A percentile compares a stretch with the other conserved stretches of the same genome.
phyloP scores from a whole-genome alignment of 768 basidiomycete species.

The Termitomyces sp. region DNA sequence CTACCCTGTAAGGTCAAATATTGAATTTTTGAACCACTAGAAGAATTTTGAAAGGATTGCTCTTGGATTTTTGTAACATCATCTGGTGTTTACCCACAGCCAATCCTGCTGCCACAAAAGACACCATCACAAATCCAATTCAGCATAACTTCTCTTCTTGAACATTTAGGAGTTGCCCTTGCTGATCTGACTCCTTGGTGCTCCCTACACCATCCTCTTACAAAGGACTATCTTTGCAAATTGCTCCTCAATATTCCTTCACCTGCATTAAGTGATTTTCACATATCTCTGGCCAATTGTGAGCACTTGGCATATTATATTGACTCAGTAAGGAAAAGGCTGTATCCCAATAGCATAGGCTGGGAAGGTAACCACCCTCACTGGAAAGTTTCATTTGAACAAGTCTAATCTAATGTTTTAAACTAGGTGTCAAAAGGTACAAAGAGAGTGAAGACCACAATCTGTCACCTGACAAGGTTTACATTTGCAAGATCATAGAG shows the following conservation, averaged over 20 bases:
- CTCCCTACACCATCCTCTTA: slow-evolving; percentile 18
- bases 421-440: background rate
- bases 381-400: background rate
- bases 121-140: slow-evolving; percentile 14
- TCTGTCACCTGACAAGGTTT: background rate
- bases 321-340: background rate
- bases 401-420: background rate
- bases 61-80: slow-evolving; percentile 13
- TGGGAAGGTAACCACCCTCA: background rate
- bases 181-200: slow-evolving; percentile 22
- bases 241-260: slow-evolving; percentile 7
- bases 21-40: slow-evolving; percentile 13
- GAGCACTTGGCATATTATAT: slow-evolving; percentile 19
- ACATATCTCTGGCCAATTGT: slow-evolving; percentile 22
- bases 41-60: slow-evolving; percentile 6
- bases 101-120: slow-evolving; percentile 17
- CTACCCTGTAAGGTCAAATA: background rate
- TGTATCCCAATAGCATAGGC: slow-evolving; percentile 18
- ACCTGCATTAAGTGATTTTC: slow-evolving; percentile 20
- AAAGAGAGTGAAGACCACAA: background rate
- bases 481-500: background rate
- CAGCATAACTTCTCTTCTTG: background rate
- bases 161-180: background rate
- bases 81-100: slow-evolving; percentile 14
- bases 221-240: slow-evolving; percentile 9